Conservation (phyloP, 73 alveolate genomes). For the Paraurostyla sp. region DNA sequence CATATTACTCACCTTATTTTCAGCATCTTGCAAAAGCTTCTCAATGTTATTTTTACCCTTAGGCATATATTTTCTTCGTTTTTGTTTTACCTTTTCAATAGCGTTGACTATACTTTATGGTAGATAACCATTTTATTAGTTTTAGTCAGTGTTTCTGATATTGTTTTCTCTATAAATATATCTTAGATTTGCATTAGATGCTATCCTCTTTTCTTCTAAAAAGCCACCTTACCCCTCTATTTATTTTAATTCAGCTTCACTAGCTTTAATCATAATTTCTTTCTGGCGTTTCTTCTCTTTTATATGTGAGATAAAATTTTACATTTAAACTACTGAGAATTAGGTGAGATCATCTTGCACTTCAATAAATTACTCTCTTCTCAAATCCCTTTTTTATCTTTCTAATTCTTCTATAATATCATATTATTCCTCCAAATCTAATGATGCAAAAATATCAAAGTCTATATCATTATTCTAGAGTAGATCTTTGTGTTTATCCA, state of each 20-base stretch:
- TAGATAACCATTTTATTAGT: neutral
- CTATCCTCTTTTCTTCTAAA: neutral
- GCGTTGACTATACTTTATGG: neutral
- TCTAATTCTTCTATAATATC: constrained; percentile 62
- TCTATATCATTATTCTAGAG: constrained; percentile 65
- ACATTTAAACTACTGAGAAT: constrained; percentile 32
- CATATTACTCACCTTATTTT: no score
- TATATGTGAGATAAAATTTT: constrained; percentile 41
- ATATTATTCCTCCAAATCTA: constrained; percentile 60
- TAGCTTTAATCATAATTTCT: constrained; percentile 59
- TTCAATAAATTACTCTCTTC: constrained; percentile 24
- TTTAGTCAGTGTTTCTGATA: neutral
- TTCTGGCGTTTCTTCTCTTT: constrained; percentile 62
- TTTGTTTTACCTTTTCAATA: constrained; percentile 38
- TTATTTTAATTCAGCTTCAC: constrained; percentile 39
- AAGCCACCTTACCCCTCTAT: neutral
- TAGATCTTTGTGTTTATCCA: constrained; percentile 46
- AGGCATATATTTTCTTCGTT: neutral
- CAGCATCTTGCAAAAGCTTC: neutral
- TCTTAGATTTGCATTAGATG: constrained; percentile 7
- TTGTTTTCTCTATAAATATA: constrained; percentile 23
- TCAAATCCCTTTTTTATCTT: neutral
- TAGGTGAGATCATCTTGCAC: constrained; percentile 25
- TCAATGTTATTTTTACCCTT: constrained; percentile 50
- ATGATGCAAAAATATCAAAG: constrained; percentile 39